Evolutionary conservation across 805 yeast species (phyloP).

Genomic region (Myxozyma udenii): DNA sequence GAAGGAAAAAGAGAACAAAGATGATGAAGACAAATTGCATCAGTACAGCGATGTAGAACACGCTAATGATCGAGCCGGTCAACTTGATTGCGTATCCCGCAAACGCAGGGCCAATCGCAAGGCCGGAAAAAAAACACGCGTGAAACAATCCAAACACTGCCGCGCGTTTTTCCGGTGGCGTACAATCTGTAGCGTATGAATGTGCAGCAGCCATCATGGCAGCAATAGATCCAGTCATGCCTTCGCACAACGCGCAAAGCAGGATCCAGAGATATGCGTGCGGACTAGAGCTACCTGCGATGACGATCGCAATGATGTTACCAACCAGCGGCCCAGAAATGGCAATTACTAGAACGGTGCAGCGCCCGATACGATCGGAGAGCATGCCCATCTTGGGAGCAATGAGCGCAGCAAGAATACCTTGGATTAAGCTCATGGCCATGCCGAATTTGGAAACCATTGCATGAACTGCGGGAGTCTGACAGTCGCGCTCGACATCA

Average conservation of each 20-base stretch:
- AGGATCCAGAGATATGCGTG: constrained; percentile 40
- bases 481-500: constrained; percentile 21
- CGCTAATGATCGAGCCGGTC: constrained; percentile 16
- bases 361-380: constrained; percentile 27
- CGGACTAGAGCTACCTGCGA: constrained; percentile 10
- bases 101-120: constrained; percentile 34
- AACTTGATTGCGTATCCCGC: constrained; percentile 30
- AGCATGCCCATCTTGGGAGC: constrained; percentile 22
- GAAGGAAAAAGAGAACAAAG: constrained; percentile 15
- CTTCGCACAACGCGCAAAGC: constrained; percentile 45
- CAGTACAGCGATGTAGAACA: constrained; percentile 12
- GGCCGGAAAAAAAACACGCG: constrained; percentile 32
- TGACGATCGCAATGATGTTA: constrained; percentile 7
- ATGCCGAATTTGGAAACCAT: constrained; percentile 17
- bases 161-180: constrained; percentile 55
- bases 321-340: constrained; percentile 16
- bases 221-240: constrained; percentile 62
- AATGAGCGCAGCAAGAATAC: constrained; percentile 23
- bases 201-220: constrained; percentile 57
- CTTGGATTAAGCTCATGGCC: constrained; percentile 19
- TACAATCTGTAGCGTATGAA: constrained; percentile 73
- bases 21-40: constrained; percentile 8
- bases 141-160: constrained; percentile 35
- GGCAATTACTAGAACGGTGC: constrained; percentile 15
- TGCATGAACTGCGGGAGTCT: constrained; percentile 23